These are phyloP conservation scores for Malus asiatica DNA, from an alignment of 306 rosid species.

Conservation along the genomic window DNA sequence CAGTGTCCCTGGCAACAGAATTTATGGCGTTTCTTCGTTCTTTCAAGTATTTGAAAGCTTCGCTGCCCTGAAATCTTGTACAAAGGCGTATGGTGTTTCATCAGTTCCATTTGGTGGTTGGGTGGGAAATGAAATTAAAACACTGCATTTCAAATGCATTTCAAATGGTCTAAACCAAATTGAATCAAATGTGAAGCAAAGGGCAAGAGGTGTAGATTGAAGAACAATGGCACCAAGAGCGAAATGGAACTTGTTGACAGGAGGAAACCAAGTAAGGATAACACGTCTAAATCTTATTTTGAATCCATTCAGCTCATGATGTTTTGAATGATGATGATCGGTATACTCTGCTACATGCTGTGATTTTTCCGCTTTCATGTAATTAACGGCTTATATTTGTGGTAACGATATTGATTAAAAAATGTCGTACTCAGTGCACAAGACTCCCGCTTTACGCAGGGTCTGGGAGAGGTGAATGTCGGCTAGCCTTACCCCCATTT, in stretches of 20 bases:
- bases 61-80: neutral
- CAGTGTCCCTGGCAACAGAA: neutral
- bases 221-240: neutral
- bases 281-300: neutral
- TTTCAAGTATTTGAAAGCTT: neutral
- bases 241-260: neutral
- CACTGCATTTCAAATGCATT: neutral
- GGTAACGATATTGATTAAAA: too few relatives aligned
- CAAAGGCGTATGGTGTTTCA: conserved; percentile 15
- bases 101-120: neutral
- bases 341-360: too few relatives aligned
- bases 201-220: conserved; percentile 25
- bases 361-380: too few relatives aligned
- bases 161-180: conserved; percentile 28
- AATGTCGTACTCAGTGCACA: too few relatives aligned
- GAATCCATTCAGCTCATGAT: neutral
- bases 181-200: conserved; percentile 25
- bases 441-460: too few relatives aligned
- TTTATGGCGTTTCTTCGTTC: neutral
- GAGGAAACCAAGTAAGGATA: neutral
- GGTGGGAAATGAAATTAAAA: fast-evolving
- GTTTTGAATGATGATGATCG: too few relatives aligned
- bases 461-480: too few relatives aligned
- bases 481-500: too few relatives aligned
- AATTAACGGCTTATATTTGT: too few relatives aligned